These are phyloP conservation scores for Colletotrichum sojae DNA, from an alignment of 2,329 filamentous ascomycete genomes.

Conservation along the genomic window DNA sequence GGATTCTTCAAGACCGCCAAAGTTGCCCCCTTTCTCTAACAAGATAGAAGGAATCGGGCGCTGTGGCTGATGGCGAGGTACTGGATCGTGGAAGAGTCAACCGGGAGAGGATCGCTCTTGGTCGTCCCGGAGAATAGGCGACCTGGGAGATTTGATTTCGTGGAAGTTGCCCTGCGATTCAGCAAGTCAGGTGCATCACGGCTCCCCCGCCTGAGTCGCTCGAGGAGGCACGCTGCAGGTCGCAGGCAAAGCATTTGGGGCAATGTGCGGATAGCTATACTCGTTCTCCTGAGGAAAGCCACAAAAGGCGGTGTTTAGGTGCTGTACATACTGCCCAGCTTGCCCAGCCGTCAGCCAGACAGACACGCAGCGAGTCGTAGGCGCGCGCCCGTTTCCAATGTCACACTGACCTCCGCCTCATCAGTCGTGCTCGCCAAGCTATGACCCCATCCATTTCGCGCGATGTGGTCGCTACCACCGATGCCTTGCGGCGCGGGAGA, in stretches of 20 bases:
- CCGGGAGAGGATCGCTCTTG: background rate
- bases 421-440: slow-evolving; percentile 19
- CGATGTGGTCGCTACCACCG: slow-evolving; percentile 16
- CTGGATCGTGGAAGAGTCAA: slow-evolving; percentile 3
- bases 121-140: background rate
- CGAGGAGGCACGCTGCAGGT: background rate
- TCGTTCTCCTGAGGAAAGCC: background rate
- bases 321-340: background rate
- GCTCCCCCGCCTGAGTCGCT: background rate
- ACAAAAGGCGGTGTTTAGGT: background rate
- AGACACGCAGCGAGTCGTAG: background rate
- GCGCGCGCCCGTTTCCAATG: slow-evolving; percentile 7
- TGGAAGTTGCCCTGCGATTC: background rate
- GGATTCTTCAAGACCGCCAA: background rate
- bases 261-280: background rate
- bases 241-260: background rate
- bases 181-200: background rate
- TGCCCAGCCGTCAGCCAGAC: background rate
- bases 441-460: slow-evolving; percentile 16
- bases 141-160: background rate
- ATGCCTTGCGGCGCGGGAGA: slow-evolving; percentile 9
- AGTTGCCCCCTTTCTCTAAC: slow-evolving; percentile 11
- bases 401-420: slow-evolving; percentile 3
- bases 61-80: background rate
- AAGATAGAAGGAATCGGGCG: slow-evolving; percentile 2